A percentile compares a stretch with the other conserved stretches of the same genome.
phyloP scores from a whole-genome alignment of 2,329 filamentous ascomycete genomes.

The Colletotrichum coccodes region DNA sequence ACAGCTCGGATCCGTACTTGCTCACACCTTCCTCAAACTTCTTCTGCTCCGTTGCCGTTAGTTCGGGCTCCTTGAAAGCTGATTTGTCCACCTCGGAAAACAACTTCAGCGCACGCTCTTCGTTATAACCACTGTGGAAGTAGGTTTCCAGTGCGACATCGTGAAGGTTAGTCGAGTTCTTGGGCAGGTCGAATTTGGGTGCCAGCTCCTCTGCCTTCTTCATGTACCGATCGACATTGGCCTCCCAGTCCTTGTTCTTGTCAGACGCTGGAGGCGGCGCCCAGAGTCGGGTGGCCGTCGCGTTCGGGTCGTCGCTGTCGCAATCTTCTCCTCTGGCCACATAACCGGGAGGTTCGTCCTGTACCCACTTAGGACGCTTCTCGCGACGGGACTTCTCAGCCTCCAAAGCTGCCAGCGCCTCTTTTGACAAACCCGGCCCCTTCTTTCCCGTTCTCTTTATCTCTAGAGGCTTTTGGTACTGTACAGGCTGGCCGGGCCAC shows the following conservation, averaged over 20 bases:
- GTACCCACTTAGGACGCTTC: constrained; percentile 89
- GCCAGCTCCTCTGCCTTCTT: constrained; percentile 72
- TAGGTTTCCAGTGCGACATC: constrained; percentile 84
- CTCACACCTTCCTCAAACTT: constrained; percentile 91
- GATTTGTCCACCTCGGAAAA: constrained; percentile 75
- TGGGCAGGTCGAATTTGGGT: constrained; percentile 74
- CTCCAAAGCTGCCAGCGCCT: constrained; percentile 81
- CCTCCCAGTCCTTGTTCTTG: constrained; percentile 70
- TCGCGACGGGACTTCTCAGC: constrained; percentile 83
- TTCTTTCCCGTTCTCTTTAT: constrained; percentile 86
- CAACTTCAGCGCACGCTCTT: constrained; percentile 74
- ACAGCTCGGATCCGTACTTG: constrained; percentile 92
- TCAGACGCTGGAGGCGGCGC: constrained; percentile 73
- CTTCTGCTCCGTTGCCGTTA: constrained; percentile 82
- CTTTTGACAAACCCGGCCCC: constrained; percentile 81
- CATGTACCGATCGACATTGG: constrained; percentile 77
- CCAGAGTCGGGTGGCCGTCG: constrained; percentile 82
- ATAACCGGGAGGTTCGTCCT: constrained; percentile 91
- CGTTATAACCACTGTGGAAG: constrained; percentile 76
- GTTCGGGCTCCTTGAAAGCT: constrained; percentile 85
- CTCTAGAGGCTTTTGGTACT: constrained; percentile 89
- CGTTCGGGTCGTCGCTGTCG: constrained; percentile 75
- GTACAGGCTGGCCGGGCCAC: constrained; percentile 89
- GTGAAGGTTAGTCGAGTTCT: constrained; percentile 85
- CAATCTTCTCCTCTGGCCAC: constrained; percentile 84